Conservation (phyloP, 2,329 filamentous ascomycete species). For the Nemania sp. region DNA sequence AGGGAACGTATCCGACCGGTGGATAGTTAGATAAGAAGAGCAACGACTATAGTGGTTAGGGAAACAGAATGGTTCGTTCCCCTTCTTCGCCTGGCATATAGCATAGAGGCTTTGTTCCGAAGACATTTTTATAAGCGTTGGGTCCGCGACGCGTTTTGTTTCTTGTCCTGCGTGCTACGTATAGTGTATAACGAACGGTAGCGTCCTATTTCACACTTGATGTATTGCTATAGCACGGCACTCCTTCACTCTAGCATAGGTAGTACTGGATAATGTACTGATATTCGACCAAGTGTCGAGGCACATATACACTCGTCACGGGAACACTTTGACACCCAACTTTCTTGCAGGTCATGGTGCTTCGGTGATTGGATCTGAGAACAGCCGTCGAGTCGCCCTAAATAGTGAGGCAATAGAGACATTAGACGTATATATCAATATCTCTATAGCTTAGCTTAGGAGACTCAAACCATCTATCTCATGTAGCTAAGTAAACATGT, state of each 20-base stretch:
- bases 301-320: too few relatives aligned
- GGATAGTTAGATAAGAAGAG: slow-evolving; percentile 13
- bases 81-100: slow-evolving; percentile 14
- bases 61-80: background rate
- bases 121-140: too few relatives aligned
- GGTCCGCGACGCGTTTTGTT: background rate
- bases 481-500: too few relatives aligned
- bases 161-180: background rate
- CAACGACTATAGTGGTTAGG: slow-evolving; percentile 5
- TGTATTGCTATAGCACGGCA: background rate
- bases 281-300: too few relatives aligned
- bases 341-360: too few relatives aligned
- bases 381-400: too few relatives aligned
- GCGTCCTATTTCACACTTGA: background rate
- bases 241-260: background rate
- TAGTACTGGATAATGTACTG: background rate
- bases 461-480: too few relatives aligned
- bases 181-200: background rate
- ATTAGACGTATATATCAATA: too few relatives aligned
- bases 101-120: slow-evolving; percentile 1
- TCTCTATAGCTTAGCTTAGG: too few relatives aligned
- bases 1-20: background rate
- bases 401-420: too few relatives aligned
- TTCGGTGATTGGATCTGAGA: too few relatives aligned
- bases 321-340: too few relatives aligned